phyloP scores from a whole-genome alignment of 441 rosid species.

The Euphorbia schlechtendalii region DNA sequence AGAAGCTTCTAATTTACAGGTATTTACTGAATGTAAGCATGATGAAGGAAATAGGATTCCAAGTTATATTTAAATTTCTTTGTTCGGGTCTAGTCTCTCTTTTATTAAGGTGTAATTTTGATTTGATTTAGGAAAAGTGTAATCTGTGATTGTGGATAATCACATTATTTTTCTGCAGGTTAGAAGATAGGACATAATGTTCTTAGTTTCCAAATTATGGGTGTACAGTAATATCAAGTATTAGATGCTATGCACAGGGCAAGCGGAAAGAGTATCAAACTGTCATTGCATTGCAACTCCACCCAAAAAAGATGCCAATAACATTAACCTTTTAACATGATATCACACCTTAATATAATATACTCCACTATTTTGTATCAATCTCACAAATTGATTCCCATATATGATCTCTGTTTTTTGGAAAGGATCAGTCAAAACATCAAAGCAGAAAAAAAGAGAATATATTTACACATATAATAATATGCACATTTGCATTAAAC shows the following conservation, averaged over 20 bases:
- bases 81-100: too few species aligned
- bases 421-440: slow-evolving; percentile 33
- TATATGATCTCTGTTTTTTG: slow-evolving; percentile 25
- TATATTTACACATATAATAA: slow-evolving; percentile 14
- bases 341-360: slow-evolving; percentile 19
- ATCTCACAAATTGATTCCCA: slow-evolving; percentile 18
- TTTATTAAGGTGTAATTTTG: too few species aligned
- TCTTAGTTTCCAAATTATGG: slow-evolving; percentile 26
- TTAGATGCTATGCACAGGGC: slow-evolving; percentile 36
- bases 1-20: too few species aligned
- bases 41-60: too few species aligned
- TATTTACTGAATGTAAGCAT: too few species aligned
- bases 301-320: slow-evolving; percentile 19
- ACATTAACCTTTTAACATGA: slow-evolving; percentile 12
- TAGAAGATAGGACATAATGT: slow-evolving; percentile 37
- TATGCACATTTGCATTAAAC: slow-evolving; percentile 19
- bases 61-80: too few species aligned
- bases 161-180: too few species aligned
- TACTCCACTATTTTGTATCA: slow-evolving; percentile 19
- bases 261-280: slow-evolving; percentile 10
- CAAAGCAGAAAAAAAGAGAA: slow-evolving; percentile 28
- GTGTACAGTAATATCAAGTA: slow-evolving; percentile 23
- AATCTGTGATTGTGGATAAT: too few species aligned
- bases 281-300: slow-evolving; percentile 14
- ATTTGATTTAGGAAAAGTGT: too few species aligned